phyloP scores from a whole-genome alignment of 352 stramenopile genomes.

The Globisporangium nodosum region DNA sequence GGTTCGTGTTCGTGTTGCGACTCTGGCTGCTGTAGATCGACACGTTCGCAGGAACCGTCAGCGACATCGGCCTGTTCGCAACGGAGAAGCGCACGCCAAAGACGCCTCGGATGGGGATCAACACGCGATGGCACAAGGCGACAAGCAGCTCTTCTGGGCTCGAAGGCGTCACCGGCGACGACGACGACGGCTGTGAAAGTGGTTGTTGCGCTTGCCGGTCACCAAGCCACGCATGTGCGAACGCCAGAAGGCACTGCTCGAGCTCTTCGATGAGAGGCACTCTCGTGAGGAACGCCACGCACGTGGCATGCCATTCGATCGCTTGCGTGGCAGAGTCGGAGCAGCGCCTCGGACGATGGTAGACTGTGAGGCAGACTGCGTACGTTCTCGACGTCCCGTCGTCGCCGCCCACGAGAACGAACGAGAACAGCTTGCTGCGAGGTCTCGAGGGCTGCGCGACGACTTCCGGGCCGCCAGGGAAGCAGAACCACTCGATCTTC shows the following conservation, averaged over 20 bases:
- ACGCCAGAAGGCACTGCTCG: conserved; percentile 41
- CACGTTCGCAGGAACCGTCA: conserved; percentile 47
- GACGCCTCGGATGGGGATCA: conserved; percentile 58
- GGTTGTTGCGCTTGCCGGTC: background rate
- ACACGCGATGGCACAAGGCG: conserved; percentile 47
- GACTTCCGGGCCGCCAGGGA: conserved; percentile 61
- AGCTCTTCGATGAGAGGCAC: conserved; percentile 58
- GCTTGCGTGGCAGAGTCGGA: conserved; percentile 3
- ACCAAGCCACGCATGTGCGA: conserved; percentile 48
- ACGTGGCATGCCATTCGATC: conserved; percentile 57
- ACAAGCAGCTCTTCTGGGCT: conserved; percentile 29
- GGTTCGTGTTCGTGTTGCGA: conserved; percentile 5
- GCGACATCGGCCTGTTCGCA: conserved; percentile 21
- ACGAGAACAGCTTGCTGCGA: conserved; percentile 62
- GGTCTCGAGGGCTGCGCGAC: conserved; percentile 39
- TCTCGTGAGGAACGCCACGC: conserved; percentile 67
- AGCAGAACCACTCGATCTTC: conserved; percentile 89
- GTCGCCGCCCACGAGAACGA: conserved; percentile 68
- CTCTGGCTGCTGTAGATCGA: conserved; percentile 39
- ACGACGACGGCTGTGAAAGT: background rate
- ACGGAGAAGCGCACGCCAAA: conserved; percentile 59
- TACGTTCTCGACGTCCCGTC: conserved; percentile 71
- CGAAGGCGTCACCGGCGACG: background rate
- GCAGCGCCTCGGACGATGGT: conserved; percentile 30
- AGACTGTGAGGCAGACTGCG: conserved; percentile 64